Evolutionary conservation across 1,284 basidiomycete species (phyloP).

Genomic region (Psilocybe mexicana): DNA sequence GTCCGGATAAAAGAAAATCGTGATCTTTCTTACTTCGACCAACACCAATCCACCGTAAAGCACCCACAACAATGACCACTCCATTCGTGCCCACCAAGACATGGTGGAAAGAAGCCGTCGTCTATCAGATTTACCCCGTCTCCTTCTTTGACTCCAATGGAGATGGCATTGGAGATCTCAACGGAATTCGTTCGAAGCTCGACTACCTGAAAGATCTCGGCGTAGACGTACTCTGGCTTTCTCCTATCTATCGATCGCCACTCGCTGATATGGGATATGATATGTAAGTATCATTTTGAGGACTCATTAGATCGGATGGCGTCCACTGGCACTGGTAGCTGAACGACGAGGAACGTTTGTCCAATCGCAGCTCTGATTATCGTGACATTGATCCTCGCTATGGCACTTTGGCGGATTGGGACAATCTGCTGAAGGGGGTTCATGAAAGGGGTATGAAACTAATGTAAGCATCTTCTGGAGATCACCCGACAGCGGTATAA

Average conservation of each 20-base stretch:
- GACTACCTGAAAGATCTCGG: slow-evolving; percentile 74
- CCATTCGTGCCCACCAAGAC: slow-evolving; percentile 15
- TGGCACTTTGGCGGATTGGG: slow-evolving; percentile 74
- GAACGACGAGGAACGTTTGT: neutral
- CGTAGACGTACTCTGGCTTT: slow-evolving; percentile 74
- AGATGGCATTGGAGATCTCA: slow-evolving; percentile 76
- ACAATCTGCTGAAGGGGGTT: slow-evolving; percentile 57
- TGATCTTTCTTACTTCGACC: no score
- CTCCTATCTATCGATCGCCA: slow-evolving; percentile 72
- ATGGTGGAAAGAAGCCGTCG: slow-evolving; percentile 68
- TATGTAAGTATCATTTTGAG: slow-evolving; percentile 42
- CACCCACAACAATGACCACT: neutral
- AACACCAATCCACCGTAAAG: no score
- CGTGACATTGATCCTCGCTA: slow-evolving; percentile 71
- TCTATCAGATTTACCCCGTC: slow-evolving; percentile 79
- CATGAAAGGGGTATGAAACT: slow-evolving; percentile 72
- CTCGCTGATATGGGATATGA: slow-evolving; percentile 77
- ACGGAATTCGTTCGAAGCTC: slow-evolving; percentile 64
- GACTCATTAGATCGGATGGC: neutral
- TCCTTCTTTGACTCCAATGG: slow-evolving; percentile 76
- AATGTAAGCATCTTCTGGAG: slow-evolving; percentile 43
- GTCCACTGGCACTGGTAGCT: neutral
- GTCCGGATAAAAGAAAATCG: no score
- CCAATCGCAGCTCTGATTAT: slow-evolving; percentile 63
- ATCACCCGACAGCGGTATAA: slow-evolving; percentile 5